Evolutionary conservation across 2,329 filamentous ascomycete genomes (phyloP), one percentile per base, ranked within the genome.

Genomic region (Fusarium verrucosum): DNA sequence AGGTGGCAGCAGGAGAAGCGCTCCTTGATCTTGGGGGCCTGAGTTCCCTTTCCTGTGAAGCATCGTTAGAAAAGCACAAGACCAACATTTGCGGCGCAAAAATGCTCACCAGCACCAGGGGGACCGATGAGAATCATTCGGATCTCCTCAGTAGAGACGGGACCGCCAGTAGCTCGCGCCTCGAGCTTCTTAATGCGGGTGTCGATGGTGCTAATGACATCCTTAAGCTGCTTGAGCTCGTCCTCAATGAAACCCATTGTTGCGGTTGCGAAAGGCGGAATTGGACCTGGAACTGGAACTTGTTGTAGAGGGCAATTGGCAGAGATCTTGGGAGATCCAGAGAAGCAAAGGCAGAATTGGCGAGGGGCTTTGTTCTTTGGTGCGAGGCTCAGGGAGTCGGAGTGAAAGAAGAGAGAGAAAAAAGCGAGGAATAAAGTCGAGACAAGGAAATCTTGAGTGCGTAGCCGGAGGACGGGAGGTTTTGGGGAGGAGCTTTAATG

Each of bases 41-140:
- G 95, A 37, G 95, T 99, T 81, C 95, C 95, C 88, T 99, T 99
- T 83, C 95, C 95, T 98, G 75, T 40, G 50, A 58, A 60, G 50
- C 30, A 59, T 45, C 50, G 70, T 72, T 52, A 70, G 64, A 47
- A 54, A 38, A 36, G 30, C 43, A 38, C 54, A 37, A 22, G 26
- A 38, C 11, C 22, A 26, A 26, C 35, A 54, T 33, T 44, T 44
- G 53, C 54, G 23, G 45, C 49, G 43, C 41, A 50, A 54, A 57
- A 65, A 16, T 38, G 66, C 91, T 73, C 87, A 98, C 95, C 95
- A 80, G 95, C 95, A 79, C 95, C 95, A 55, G 95, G 95, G 76
- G 95, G 95, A 33, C 95, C 95, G 83, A 99, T 98, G 75, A 99
- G 83, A 74, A 99, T 93, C 91, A 99, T 96, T 81, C 95, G 90